Base-by-base conservation (phyloP, 352 stramenopile genomes). In the Phytophthora pini region DNA sequence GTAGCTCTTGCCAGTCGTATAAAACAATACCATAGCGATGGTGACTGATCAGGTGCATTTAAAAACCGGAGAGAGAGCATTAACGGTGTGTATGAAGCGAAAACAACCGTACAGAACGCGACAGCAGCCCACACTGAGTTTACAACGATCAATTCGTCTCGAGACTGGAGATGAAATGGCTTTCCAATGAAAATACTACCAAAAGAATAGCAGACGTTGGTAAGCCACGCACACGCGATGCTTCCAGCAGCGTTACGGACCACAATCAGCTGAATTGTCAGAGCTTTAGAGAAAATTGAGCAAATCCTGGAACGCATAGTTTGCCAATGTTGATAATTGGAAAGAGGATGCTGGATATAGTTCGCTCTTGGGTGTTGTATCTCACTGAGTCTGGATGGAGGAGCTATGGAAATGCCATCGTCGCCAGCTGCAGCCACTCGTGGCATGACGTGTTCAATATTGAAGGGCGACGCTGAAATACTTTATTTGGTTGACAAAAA, bases 161-260 rank as follows among this genome's bases (percentile, higher is more conserved):
- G 32, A 6, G 38, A 46, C n/a, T 66, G 62, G 47, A 41, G 3
- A 5, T 27, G 26, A 4, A 15, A 53, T 27, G n/a, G 15, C 34
- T 49, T 65, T 0, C 32, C n/a, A 27, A 47, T 40, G 22, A 70
- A 58, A 51, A 60, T 17, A 27, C 53, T 57, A n/a, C 56, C 56
- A 0, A 57, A 15, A 2, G 56, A 39, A 17, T 61, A 61, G 34
- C 44, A 61, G 5, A 38, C 41, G 10, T 38, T 66, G 13, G 56
- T 34, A 27, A 58, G 13, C 43, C 63, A 70, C 20, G 55, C 63
- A 27, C 49, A 57, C 7, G 45, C 41, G 20, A 65, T 34, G 29
- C 63, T 66, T 15, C 24, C 43, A 17, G 48, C n/a, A 17, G 46
- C 56, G 24, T 64, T 66, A 26, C 56, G 11, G 2, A 61, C n/a